Base-by-base conservation (phyloP, 805 yeast genomes). In the Priceomyces carsonii region DNA sequence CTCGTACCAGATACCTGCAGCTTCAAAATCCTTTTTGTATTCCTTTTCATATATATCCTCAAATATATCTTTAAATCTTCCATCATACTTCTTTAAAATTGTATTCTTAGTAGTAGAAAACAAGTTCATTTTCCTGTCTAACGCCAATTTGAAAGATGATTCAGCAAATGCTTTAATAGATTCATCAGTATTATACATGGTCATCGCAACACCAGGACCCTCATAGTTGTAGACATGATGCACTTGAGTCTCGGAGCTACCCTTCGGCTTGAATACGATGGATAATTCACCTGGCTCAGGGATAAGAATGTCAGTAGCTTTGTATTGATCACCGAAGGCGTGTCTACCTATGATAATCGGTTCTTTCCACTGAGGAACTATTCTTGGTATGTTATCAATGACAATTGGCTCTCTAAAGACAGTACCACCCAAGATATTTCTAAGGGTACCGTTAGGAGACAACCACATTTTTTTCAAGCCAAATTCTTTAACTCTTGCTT, bases 261-360 rank as follows among this genome's bases (percentile, higher is more conserved):
- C 71, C 30, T 63, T 66, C 35, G 95, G 90, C 42, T 80, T 82
- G 75, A 77, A 91, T 7, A 79, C 84, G 35, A 91, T 67, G 59
- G 81, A 81, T 55, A 91, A 71, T 45, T 77, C 75, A 43, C 98
- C 98, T 24, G 91, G 82, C 37, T 77, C 76, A 29, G 89, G 85
- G 26, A 90, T 69, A 10, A 88, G 80, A 36, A 83, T 65, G 59
- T 91, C 96, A 32, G 95, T 85, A 45, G 96, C 95, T 69, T 83
- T 85, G 73, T 91, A 91, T 69, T 91, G 98, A 63, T 91, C 98
- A 45, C 97, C 98, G 60, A 79, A 87, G 18, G 97, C 98, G 53
- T 91, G 98, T 71, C 98, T 86, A 36, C 98, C 98, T 61, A 91
- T 91, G 55, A 90, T 84, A 59, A 91, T 91, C 42, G 98, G 96